Evolutionary conservation across 179 eudicot genomes (phyloP).

Genomic region (Gypsophila paniculata): DNA sequence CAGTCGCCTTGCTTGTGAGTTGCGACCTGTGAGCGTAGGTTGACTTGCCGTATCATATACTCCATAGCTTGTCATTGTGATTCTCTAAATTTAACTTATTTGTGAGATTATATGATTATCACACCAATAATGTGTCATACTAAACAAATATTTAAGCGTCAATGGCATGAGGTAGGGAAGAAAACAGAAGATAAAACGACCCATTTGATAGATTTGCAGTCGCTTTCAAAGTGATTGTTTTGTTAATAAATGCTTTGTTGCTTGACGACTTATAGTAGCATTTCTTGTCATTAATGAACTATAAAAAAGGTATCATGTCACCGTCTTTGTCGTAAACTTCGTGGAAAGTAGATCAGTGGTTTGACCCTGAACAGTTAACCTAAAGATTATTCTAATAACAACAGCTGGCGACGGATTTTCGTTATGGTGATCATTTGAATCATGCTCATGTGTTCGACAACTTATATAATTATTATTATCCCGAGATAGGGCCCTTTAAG

Average conservation of each 20-base stretch:
- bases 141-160: background rate
- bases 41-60: conserved; percentile 16
- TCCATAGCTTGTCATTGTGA: conserved; percentile 13
- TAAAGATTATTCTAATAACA: no score
- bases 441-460: background rate
- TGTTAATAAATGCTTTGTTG: background rate
- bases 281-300: background rate
- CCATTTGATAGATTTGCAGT: background rate
- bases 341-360: no score
- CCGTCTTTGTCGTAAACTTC: no score
- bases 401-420: no score
- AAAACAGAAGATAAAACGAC: background rate
- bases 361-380: no score
- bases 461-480: background rate
- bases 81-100: background rate
- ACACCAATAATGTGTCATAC: background rate
- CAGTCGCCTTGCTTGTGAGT: background rate
- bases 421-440: no score
- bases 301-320: background rate
- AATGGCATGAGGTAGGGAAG: background rate
- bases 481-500: background rate
- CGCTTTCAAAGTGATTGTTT: background rate
- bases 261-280: background rate
- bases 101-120: no score
- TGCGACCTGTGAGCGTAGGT: background rate